Conservation (phyloP, 1,139 yeast species). For the Pichia sp. region DNA sequence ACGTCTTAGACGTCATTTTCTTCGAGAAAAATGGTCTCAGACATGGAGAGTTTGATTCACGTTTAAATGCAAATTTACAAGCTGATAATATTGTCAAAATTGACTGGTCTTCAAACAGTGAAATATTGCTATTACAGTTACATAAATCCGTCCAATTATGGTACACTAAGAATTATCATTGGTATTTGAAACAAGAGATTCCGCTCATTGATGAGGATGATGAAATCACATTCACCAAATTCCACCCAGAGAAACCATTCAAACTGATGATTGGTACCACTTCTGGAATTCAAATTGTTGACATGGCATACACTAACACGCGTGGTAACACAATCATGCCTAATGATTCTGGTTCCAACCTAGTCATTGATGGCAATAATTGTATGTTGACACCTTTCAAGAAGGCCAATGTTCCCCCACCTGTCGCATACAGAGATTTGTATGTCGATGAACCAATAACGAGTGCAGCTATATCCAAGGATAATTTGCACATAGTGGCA, state of each 20-base stretch:
- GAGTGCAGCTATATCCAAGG: conserved; percentile 56
- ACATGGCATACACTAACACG: conserved; percentile 56
- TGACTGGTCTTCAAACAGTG: conserved; percentile 81
- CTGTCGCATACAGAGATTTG: conserved; percentile 68
- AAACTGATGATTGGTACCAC: conserved; percentile 59
- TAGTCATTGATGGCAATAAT: conserved; percentile 75
- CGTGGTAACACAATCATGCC: conserved; percentile 68
- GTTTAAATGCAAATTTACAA: conserved; percentile 39
- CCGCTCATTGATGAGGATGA: conserved; percentile 28
- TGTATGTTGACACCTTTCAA: conserved; percentile 76
- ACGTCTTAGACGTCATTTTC: conserved; percentile 55
- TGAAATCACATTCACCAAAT: conserved; percentile 47
- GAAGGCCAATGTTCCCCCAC: conserved; percentile 92
- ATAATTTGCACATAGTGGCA: conserved; percentile 56
- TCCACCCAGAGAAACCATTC: conserved; percentile 89
- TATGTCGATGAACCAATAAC: conserved; percentile 46
- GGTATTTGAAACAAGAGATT: conserved; percentile 87
- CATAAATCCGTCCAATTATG: conserved; percentile 66
- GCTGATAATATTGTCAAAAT: conserved; percentile 36
- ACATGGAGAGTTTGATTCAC: conserved; percentile 76
- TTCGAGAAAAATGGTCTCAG: conserved; percentile 92
- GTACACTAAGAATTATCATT: conserved; percentile 90
- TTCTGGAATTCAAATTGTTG: conserved; percentile 51
- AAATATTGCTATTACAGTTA: conserved; percentile 64
- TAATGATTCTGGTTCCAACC: conserved; percentile 66